Conservation (phyloP, 1,284 basidiomycete genomes). For the Pseudozyma tsukubaensis region DNA sequence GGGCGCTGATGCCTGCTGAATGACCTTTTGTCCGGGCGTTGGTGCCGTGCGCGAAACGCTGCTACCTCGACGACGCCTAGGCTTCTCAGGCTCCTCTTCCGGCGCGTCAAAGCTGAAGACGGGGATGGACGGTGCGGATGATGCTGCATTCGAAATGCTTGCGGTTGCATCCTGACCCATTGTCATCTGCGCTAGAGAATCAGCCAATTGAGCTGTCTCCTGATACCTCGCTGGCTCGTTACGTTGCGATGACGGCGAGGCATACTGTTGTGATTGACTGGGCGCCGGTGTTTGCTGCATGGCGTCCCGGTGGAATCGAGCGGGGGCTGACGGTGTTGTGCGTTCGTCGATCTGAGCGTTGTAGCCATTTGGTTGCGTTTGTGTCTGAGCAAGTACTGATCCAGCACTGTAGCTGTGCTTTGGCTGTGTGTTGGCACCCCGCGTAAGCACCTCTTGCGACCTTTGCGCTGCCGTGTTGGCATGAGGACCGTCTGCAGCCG, state of each 20-base stretch:
- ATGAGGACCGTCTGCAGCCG: slow-evolving; percentile 8
- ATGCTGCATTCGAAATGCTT: neutral
- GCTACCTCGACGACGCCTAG: slow-evolving; percentile 49
- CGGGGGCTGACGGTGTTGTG: slow-evolving; percentile 13
- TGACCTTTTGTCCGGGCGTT: slow-evolving; percentile 23
- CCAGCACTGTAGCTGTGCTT: slow-evolving; percentile 36
- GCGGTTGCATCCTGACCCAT: slow-evolving; percentile 2
- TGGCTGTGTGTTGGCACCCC: neutral
- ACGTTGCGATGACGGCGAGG: slow-evolving; percentile 2
- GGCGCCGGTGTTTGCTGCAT: slow-evolving; percentile 3
- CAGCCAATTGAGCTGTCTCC: slow-evolving; percentile 18
- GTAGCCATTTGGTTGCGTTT: neutral
- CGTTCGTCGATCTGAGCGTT: neutral
- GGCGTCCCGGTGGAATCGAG: slow-evolving; percentile 27
- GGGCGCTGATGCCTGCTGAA: slow-evolving; percentile 16
- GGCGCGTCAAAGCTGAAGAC: slow-evolving; percentile 34
- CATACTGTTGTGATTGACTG: neutral
- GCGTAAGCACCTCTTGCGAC: neutral
- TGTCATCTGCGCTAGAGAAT: slow-evolving; percentile 29
- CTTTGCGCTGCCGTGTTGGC: neutral
- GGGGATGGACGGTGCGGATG: slow-evolving; percentile 11
- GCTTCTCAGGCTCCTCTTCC: slow-evolving; percentile 40
- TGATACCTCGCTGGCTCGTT: slow-evolving; percentile 35
- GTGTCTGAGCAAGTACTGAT: slow-evolving; percentile 10
- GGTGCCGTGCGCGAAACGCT: slow-evolving; percentile 40